Base-by-base conservation (phyloP, 164 flowering plant species). In the Warburgia ugandensis region DNA sequence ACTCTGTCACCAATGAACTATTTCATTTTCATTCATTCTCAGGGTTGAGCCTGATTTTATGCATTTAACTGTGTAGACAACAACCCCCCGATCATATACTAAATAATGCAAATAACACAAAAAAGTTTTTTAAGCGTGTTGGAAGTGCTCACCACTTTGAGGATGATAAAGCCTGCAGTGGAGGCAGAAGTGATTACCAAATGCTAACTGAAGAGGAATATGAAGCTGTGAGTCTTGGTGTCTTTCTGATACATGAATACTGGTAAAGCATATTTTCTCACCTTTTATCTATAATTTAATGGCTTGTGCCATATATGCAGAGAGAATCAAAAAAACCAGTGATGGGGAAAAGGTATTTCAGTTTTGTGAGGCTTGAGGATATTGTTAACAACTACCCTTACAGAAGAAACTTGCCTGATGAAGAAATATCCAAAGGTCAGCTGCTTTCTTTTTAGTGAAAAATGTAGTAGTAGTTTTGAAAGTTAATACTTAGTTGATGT, bases 71-170 rank as follows among this genome's bases (percentile, higher is more conserved):
- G 58, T 73, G 65, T 46, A 94, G 99, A 49, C 83, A 68, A 39
- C 97, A 86, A 55, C 99, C 99, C 45, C 99, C 99, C 45, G 97
- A 94, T 74, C 77, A 86, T 72, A 61, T 94, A 41, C 69, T 94
- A 19, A 75, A 77, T 66, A 82, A 79, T 50, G 88, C 95, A 39
- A 94, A 84, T 65, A 83, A 81, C 57, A 82, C 95, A 4, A 68
- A 63, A 47, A 94, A 84, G 78, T 89, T 86, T 68, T 94, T 94
- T 49, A 94, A 89, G 71, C 78, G 70, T 47, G 59, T 81, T 50
- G 96, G 84, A 45, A 75, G 67, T 69, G 58, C 72, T 45, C 76
- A 70, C 43, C 60, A 66, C 64, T 50, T 68, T n/a, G 90, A 73
- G 47, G 70, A 54, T 45, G 72, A 65, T 42, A 75, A 63, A 64